Evolutionary conservation across 495 filamentous ascomycete species (phyloP).

Genomic region (Evernia prunastri): DNA sequence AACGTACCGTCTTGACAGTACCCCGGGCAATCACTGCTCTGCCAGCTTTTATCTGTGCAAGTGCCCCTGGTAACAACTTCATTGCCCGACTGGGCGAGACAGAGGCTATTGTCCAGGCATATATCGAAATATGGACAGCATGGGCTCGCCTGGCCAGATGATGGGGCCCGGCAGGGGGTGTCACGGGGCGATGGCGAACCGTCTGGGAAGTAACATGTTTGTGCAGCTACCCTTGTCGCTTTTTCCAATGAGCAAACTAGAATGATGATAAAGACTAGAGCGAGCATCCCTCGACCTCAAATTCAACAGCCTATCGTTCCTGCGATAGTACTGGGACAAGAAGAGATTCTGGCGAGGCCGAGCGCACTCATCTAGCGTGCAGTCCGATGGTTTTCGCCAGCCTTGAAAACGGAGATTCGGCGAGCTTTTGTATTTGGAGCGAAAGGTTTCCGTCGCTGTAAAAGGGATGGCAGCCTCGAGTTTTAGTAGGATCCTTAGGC

Average conservation of each 20-base stretch:
- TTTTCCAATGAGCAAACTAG: background rate
- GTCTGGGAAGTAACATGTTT: background rate
- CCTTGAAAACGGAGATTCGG: background rate
- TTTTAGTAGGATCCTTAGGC: no score
- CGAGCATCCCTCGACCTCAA: background rate
- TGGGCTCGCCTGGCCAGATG: background rate
- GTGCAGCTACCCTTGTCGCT: background rate
- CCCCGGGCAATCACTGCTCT: background rate
- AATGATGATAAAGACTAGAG: background rate
- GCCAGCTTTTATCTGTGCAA: background rate
- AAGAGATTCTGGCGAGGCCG: no score
- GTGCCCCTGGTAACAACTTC: background rate
- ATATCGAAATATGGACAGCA: background rate
- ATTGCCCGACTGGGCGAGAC: background rate
- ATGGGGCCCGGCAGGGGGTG: background rate
- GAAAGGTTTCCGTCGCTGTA: no score
- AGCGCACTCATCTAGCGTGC: no score
- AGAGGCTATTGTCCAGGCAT: background rate
- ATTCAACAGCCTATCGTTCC: no score
- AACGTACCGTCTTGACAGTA: background rate
- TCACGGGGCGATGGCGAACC: background rate
- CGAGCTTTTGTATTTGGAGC: no score
- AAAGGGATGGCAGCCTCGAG: no score
- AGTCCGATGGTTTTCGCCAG: no score
- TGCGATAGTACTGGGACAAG: no score